phyloP scores from a whole-genome alignment of 176 grass and related monocot species.

The Hordeum marinum region DNA sequence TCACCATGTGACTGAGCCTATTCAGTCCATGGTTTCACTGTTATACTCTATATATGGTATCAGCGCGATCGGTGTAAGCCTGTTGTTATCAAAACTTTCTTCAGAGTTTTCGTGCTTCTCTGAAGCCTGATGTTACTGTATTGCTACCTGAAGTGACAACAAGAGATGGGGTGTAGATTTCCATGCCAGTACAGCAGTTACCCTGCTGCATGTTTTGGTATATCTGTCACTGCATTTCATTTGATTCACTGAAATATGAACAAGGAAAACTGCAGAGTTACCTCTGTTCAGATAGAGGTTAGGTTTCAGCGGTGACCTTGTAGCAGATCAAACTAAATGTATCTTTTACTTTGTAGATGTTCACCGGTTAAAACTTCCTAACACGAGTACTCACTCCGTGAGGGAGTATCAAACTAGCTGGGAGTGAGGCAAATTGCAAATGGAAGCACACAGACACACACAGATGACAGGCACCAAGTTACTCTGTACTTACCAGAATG shows the following conservation, averaged over 20 bases:
- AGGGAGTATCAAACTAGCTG: neutral
- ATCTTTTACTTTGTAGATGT: neutral
- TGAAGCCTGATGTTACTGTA: neutral
- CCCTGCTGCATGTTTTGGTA: neutral
- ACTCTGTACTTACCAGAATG: neutral
- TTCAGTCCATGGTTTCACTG: neutral
- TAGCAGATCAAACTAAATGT: neutral
- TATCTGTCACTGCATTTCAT: neutral
- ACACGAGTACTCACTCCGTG: too few relatives aligned
- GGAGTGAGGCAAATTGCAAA: neutral
- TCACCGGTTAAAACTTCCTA: neutral
- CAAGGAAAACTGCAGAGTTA: neutral
- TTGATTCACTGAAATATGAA: neutral
- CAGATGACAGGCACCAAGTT: neutral
- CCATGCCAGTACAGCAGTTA: neutral
- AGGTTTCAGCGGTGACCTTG: neutral
- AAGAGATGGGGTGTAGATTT: neutral
- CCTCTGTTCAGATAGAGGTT: neutral
- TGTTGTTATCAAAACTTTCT: neutral
- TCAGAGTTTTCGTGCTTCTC: neutral
- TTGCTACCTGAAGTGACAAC: neutral
- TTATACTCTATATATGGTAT: neutral
- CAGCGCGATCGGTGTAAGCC: neutral
- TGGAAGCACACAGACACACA: neutral
- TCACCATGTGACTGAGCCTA: neutral